Conservation (phyloP, 1,284 basidiomycete species). For the Marasmius sp. region DNA sequence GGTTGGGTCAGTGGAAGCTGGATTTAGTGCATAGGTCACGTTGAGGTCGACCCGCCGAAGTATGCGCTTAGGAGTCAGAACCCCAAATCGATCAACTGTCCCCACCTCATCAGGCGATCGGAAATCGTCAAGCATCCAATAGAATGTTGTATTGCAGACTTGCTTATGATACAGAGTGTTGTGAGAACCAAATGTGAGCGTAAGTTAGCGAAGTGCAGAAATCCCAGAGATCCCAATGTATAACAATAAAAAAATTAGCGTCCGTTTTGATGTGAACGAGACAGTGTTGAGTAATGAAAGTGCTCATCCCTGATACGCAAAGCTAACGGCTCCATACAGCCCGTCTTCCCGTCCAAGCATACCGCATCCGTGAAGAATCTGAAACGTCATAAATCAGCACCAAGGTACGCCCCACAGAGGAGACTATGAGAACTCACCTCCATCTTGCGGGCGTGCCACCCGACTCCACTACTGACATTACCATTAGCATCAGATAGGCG, state of each 20-base stretch:
- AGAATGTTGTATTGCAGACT: no score
- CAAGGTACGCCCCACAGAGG: background rate
- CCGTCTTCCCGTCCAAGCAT: conserved; percentile 92
- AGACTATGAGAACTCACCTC: conserved; percentile 60
- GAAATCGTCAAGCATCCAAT: no score
- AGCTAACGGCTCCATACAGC: conserved; percentile 90
- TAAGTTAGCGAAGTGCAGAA: background rate
- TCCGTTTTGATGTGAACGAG: no score
- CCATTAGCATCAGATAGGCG: conserved; percentile 81
- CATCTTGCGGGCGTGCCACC: conserved; percentile 98
- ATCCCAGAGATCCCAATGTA: background rate
- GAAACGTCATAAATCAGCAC: conserved; percentile 11
- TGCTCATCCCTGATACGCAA: conserved; percentile 81
- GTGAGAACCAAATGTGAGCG: no score
- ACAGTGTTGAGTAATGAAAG: background rate
- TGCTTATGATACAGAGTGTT: no score
- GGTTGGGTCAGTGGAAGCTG: no score
- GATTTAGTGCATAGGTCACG: no score
- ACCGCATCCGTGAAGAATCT: conserved; percentile 84
- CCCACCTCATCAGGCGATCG: no score
- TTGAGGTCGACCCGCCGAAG: no score
- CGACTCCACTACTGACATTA: conserved; percentile 85
- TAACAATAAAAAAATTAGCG: no score
- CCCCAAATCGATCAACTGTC: no score
- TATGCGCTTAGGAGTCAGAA: no score